These are phyloP conservation scores for Pyricularia pennisetigena DNA, from an alignment of 2,329 filamentous ascomycete species.

Conservation along the genomic window DNA sequence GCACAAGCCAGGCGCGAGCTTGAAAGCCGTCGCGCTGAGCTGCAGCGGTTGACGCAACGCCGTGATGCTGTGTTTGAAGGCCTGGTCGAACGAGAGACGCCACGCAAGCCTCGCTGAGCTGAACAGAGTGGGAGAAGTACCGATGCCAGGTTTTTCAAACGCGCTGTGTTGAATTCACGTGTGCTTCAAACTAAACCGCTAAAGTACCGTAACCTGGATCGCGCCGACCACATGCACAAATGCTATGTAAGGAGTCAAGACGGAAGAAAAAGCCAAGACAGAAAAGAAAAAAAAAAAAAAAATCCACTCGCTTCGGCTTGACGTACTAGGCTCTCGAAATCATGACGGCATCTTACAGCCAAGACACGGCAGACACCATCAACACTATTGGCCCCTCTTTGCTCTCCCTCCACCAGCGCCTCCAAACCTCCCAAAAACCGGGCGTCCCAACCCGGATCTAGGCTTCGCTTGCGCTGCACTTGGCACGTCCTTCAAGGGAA, in stretches of 20 bases:
- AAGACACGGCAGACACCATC: neutral
- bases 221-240: neutral
- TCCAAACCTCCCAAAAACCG: conserved; percentile 55
- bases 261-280: too few relatives aligned
- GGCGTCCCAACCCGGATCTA: conserved; percentile 53
- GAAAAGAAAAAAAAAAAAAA: neutral
- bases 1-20: conserved; percentile 61
- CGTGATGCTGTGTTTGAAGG: conserved; percentile 70
- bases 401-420: conserved; percentile 59
- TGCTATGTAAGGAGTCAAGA: neutral
- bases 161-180: neutral
- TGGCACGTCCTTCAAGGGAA: conserved; percentile 40
- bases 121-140: neutral
- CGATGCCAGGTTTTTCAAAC: neutral
- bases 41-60: conserved; percentile 48
- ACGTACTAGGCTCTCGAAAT: neutral
- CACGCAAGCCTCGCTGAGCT: conserved; percentile 24
- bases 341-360: neutral
- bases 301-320: neutral
- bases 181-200: neutral
- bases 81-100: conserved; percentile 53
- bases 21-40: conserved; percentile 53
- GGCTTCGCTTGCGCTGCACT: conserved; percentile 43
- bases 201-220: neutral
- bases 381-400: conserved; percentile 35